Evolutionary conservation across 2,329 filamentous ascomycete species (phyloP), one percentile per base, ranked within the genome.

Genomic region (Penicillium frequentans): DNA sequence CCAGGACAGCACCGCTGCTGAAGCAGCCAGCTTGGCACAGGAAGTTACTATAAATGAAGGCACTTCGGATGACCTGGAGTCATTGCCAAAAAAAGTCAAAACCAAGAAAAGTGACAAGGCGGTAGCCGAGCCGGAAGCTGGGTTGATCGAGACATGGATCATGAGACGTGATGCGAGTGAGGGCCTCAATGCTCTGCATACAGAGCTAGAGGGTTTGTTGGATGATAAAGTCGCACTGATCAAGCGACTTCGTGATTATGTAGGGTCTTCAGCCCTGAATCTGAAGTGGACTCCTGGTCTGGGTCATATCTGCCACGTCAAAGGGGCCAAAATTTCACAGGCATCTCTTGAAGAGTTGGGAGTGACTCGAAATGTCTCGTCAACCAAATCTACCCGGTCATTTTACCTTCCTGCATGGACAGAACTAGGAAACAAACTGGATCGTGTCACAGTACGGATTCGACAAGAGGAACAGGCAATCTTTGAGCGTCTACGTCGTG

Each of bases 251-350:
- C 85, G 87, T 52, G 73, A 82, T 13, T 80, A 84, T 5, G 81
- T 93, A 57, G 68, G 76, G 56, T 86, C 86, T 11, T 74, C 85
- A 6, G 88, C 83, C 57, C 82, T 98, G 44, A 89, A 86, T 0
- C 82, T 99, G 21, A 90, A 89, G 66, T 98, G 92, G 90, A 91
- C 89, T 1, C 89, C 93, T 0, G 89, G 88, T 14, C 82, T 96
- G 2, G 93, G 95, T 9, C 91, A 99, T 72, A 90, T 96, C 68
- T 93, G 90, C 66, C 93, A 98, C 71, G 84, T 98, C 66, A 95
- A 89, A 73, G 91, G 91, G 33, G 69, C 70, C 45, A 93, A 90
- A 71, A 89, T 95, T 66, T 79, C 84, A 6, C 74, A 79, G 56
- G 62, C 73, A 24, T 70, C 73, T 0, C 60, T 82, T 3, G 73